Conservation (phyloP, 179 eudicot species). For the Silene coronaria region DNA sequence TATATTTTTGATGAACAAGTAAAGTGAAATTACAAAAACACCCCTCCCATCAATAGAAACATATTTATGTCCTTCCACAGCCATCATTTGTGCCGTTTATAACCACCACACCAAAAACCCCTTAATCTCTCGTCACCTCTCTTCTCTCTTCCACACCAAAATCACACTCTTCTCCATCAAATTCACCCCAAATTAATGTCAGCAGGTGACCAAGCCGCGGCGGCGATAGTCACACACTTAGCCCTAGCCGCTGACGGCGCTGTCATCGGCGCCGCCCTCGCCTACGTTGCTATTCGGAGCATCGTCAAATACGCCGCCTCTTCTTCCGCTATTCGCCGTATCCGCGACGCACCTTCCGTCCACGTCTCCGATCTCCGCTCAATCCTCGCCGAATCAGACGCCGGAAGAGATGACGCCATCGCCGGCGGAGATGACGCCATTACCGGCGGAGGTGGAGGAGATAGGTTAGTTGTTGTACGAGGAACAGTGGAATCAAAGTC, state of each 20-base stretch:
- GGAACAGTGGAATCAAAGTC: slow-evolving; percentile 67
- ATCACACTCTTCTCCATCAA: no score
- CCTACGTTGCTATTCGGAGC: slow-evolving; percentile 60
- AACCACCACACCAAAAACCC: not conserved
- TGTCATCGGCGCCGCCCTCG: slow-evolving; percentile 61
- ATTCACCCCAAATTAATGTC: slow-evolving; percentile 42
- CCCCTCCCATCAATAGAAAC: not conserved
- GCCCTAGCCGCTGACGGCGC: slow-evolving; percentile 81
- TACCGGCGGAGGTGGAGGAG: slow-evolving; percentile 19
- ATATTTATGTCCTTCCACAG: not conserved
- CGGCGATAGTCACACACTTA: slow-evolving; percentile 49
- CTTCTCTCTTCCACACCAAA: no score
- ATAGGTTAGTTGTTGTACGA: slow-evolving; percentile 51
- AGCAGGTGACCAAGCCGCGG: slow-evolving; percentile 55
- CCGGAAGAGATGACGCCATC: not conserved
- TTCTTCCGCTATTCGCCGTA: slow-evolving; percentile 58
- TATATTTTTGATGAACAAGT: no score
- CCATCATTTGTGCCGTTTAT: not conserved
- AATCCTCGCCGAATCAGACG: slow-evolving; percentile 24
- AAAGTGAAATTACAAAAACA: not conserved
- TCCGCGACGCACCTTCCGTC: slow-evolving; percentile 53
- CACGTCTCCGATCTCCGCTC: slow-evolving; percentile 74
- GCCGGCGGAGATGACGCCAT: not conserved
- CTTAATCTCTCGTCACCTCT: no score
- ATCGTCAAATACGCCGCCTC: slow-evolving; percentile 39